Base-by-base conservation (phyloP, 768 basidiomycete species). In the Boletus sensibilis region DNA sequence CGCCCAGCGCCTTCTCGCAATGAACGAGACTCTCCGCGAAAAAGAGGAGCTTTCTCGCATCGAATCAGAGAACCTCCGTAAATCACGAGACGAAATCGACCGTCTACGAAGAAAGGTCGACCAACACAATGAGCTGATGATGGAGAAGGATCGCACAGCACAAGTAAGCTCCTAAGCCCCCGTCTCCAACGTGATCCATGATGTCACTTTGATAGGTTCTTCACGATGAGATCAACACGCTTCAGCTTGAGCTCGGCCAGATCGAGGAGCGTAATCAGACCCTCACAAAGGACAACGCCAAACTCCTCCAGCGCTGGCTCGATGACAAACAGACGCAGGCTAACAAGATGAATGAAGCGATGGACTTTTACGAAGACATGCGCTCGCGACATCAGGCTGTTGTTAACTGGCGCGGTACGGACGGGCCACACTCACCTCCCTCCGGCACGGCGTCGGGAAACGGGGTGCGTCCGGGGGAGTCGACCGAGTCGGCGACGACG, bases 1-100 rank as follows among this genome's bases (percentile, higher is more conserved):
- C 71, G 91, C 94, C 1, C 95, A 97, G 70, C 83, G 94, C 38
- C 82, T 96, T 9, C 79, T 99, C 14, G 82, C 90, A 4, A 93
- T 99, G 87, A 95, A 92, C 58, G 97, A 99, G 72, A 93, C 92
- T 1, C 79, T 98, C 9, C 86, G 94, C 48, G 94, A 95, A 72
- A 89, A 94, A 72, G 95, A 98, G 67, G 95, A 98, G 61, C 70
- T 88, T 34, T 84, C 89, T 5, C 82, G 94, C 56, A 79, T 90
- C 39, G 87, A 95, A 57, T 80, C 88, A 2, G 94, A 97, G 68
- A 85, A 82, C 63, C 75, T 94, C 27, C 78, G 94, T 56, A 88
- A 88, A 64, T 72, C 86, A 14, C 79, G 83, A 58, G 92, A 94
- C 43, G 92, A 96, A 64, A 79, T 92, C 49, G 79, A 81, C 4